Base-by-base conservation (phyloP, 768 basidiomycete species). In the Leccinum subtestaceum region DNA sequence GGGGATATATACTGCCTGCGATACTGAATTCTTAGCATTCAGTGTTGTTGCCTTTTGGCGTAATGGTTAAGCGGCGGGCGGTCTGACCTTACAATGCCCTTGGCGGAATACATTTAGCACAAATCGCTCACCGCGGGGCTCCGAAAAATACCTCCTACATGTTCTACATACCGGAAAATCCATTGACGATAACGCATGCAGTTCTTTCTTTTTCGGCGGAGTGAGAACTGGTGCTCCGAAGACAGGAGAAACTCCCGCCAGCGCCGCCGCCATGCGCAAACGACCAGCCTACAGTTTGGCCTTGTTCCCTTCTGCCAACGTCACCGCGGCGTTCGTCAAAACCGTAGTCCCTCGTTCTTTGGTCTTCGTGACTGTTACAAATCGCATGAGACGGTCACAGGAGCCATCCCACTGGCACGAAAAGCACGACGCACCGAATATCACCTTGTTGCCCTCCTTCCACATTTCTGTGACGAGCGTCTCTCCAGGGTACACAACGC, bases 381-480 rank as follows among this genome's bases (percentile, higher is more conserved):
- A 34, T 32, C 23, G 40, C 5, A 27, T 27, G 36, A 56, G 36
- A 56, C 31, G 54, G 21, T 12, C 23, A 25, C 12, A 27, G 59
- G 43, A 64, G 62, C 19, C 9, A 43, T 10, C 40, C 40, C n/a
- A 55, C 10, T n/a, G 17, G 40, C 40, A 43, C n/a, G 40, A 25
- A 21, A 58, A 34, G 27, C 3, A 45, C n/a, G 10, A 82, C 93
- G 71, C 65, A 97, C 94, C 78, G 73, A 99, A 99, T 52, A 98
- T 86, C 56, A 98, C 87, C 75, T 87, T 97, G 60, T 81, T 74
- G 2, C 88, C 91, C 66, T 97, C 94, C 72, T 95, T 97, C 97
- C 97, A 99, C 96, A 98, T 98, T 71, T 93, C 87, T 0, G 96
- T 99, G 13, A 94, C 79, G 54, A 98, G 81, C 2, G 96, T 98